Conservation (phyloP, 1,284 basidiomycete species). For the Polyporus tsugae region DNA sequence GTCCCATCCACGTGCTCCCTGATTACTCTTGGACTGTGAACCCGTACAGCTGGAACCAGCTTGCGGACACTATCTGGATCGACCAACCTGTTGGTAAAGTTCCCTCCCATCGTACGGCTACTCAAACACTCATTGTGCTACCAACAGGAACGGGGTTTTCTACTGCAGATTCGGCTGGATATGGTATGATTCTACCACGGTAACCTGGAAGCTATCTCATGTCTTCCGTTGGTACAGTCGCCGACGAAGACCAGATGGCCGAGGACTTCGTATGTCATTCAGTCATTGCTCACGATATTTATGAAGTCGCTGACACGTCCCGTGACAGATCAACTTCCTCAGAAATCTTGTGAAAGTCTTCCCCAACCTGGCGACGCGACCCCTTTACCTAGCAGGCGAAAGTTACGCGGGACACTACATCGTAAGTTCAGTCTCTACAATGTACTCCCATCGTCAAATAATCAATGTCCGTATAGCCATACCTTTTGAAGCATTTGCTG, state of each 20-base stretch:
- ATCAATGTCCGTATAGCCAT: conserved; percentile 53
- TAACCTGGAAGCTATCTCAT: neutral
- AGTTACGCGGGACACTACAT: conserved; percentile 43
- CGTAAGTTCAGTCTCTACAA: conserved; percentile 41
- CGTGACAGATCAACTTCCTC: conserved; percentile 35
- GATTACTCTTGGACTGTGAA: conserved; percentile 60
- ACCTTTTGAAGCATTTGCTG: conserved; percentile 72
- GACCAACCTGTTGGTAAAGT: conserved; percentile 65
- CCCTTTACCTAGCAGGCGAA: conserved; percentile 40
- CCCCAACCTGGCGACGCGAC: conserved; percentile 37
- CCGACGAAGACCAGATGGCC: conserved; percentile 72
- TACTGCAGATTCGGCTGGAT: conserved; percentile 66
- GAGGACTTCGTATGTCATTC: conserved; percentile 64
- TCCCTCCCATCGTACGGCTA: neutral
- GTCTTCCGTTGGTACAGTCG: conserved; percentile 47
- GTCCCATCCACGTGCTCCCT: conserved; percentile 63
- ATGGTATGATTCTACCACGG: conserved; percentile 49
- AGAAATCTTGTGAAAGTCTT: conserved; percentile 38
- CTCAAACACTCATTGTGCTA: conserved; percentile 21
- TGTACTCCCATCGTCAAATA: too few relatives aligned
- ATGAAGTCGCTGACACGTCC: neutral
- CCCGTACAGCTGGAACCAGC: conserved; percentile 60
- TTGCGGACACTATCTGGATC: conserved; percentile 73
- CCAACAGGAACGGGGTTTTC: conserved; percentile 64
- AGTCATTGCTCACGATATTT: neutral